Base-by-base conservation (phyloP, 2,329 filamentous ascomycete genomes). In the Knufia petricola region DNA sequence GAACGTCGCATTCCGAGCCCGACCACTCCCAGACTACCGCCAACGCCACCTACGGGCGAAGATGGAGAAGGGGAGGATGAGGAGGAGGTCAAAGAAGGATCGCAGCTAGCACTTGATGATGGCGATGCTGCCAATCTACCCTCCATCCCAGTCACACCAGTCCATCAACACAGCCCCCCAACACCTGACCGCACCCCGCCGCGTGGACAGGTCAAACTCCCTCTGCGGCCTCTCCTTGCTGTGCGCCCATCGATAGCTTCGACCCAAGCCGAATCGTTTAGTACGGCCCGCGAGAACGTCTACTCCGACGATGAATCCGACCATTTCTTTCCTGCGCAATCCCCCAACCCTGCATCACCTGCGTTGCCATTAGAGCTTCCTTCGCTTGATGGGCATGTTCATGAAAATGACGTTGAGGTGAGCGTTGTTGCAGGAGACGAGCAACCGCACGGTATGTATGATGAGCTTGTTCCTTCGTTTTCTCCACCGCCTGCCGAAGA, bases 121-220 rank as follows among this genome's bases (percentile, higher is more conserved):
- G 48, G 49, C 12, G 57, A 54, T 54, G 53, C 53, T 52, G 59
- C 50, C 52, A 59, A 58, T 53, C 55, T 53, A 32, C 46, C 51
- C 42, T 58, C 55, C 15, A 43, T 40, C 8, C 48, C 55, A 26
- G 53, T 54, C 43, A 60, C 55, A 13, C 55, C 51, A 15, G 53
- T 49, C 32, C 58, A 57, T 50, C 57, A 54, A 53, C 56, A 49
- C 58, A 64, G 49, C 55, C 56, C 48, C 49, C 84, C 82, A 26
- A 88, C 84, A 2, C 85, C 84, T 28, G 84, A 87, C 64, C 76
- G 84, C 39, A 88, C 84, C 13, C 85, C 84, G 46, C 84, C 84
- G 30, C 75, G 79, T 51, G 55, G 60, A 26, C 55, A 59, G 20
- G 3, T 39, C n/a, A 59, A 63, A n/a, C 56, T 56, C 3, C 55